Percentiles rank a stretch among this genome's conserved stretches.
Evolutionary conservation across 2,329 filamentous ascomycete genomes (phyloP).

Genomic region (Coniochaeta prunicola): DNA sequence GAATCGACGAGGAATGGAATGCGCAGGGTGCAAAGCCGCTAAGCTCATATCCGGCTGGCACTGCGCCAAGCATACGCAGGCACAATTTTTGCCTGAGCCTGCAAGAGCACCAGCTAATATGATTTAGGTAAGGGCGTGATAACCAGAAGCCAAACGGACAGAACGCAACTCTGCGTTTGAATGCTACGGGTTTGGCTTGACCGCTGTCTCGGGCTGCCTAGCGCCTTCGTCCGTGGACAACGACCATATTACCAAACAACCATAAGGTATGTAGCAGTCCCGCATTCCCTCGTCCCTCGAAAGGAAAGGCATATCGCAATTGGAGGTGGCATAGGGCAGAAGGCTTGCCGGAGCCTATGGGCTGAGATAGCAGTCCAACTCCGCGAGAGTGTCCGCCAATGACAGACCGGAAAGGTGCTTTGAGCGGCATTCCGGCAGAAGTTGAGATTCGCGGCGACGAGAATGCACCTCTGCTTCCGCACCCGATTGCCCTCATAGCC

Average conservation of each 20-base stretch:
- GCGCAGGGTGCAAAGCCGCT: not conserved
- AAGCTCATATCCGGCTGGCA: not conserved
- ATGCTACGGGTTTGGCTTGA: not conserved
- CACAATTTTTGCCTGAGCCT: not conserved
- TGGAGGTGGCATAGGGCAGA: not conserved
- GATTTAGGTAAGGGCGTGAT: not conserved
- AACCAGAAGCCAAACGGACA: not conserved
- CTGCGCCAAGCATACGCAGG: not conserved
- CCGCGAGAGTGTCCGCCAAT: not conserved
- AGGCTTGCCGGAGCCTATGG: not conserved
- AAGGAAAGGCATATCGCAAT: not conserved
- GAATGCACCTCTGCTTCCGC: not conserved
- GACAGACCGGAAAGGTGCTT: not conserved
- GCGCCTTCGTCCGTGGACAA: not conserved
- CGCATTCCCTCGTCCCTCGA: not conserved
- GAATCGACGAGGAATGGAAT: not conserved
- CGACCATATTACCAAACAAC: not conserved
- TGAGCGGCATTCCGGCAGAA: not conserved
- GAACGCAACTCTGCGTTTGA: constrained; percentile 3
- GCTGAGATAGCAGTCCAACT: not conserved
- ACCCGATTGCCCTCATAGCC: not conserved
- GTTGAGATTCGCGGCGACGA: not conserved
- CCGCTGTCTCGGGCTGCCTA: not conserved
- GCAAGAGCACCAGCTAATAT: not conserved
- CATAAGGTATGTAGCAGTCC: not conserved